These are phyloP conservation scores for Penicillium polonicum DNA, from an alignment of 2,329 filamentous ascomycete genomes.

Conservation along the genomic window DNA sequence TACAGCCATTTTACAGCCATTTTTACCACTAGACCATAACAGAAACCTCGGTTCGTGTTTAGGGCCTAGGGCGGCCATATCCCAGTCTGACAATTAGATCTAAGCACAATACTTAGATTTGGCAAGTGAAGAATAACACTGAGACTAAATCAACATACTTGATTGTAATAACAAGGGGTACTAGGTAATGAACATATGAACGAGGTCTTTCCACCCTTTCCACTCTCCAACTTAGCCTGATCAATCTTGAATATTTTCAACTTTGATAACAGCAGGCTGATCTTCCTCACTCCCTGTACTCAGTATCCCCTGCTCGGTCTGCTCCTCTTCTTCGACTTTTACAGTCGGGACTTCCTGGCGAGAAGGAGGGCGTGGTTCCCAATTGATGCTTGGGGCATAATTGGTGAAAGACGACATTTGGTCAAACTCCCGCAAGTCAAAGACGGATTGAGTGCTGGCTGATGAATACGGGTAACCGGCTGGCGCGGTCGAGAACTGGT, in stretches of 20 bases:
- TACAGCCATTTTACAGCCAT: too few species aligned
- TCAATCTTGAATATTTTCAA: background rate
- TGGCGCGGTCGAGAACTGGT: background rate
- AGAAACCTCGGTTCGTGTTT: too few species aligned
- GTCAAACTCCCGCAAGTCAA: background rate
- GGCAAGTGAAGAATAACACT: background rate
- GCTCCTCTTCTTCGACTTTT: background rate
- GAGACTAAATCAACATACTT: background rate
- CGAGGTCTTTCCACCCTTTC: background rate
- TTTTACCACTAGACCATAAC: too few species aligned
- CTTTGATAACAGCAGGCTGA: background rate
- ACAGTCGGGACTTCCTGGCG: background rate
- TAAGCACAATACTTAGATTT: background rate
- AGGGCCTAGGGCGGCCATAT: too few species aligned
- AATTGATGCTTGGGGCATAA: slow-evolving; percentile 2
- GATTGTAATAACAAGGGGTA: background rate
- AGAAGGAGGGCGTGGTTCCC: background rate
- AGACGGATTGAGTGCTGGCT: background rate
- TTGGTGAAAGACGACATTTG: background rate
- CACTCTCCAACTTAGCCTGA: background rate
- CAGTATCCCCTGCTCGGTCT: background rate
- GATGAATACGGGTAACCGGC: background rate
- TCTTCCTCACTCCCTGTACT: background rate
- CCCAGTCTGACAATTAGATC: too few species aligned
- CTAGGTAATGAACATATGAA: background rate